These are phyloP conservation scores for Eimeria maxima DNA, from an alignment of 169 alveolate genomes.

Conservation along the genomic window DNA sequence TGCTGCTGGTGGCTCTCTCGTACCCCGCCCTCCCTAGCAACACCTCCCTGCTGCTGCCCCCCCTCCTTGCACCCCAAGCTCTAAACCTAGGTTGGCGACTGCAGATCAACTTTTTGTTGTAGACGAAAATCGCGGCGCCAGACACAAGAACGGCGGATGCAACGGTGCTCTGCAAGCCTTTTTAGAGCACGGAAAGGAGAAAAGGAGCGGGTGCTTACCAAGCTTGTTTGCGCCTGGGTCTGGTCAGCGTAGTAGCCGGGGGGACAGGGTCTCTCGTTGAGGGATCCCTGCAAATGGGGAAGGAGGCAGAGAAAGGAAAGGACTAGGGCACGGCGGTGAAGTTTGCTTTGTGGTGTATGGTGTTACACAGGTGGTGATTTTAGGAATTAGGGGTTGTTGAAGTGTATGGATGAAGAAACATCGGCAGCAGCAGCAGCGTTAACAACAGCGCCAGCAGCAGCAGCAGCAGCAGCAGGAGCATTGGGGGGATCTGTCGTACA, in stretches of 20 bases:
- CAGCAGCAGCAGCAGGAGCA: too few relatives aligned
- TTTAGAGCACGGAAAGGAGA: not conserved
- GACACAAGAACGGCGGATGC: not conserved
- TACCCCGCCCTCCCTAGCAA: not conserved
- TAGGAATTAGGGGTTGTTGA: too few relatives aligned
- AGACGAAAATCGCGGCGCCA: not conserved
- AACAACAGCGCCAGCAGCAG: too few relatives aligned
- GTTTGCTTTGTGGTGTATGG: too few relatives aligned
- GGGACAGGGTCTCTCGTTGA: conserved; percentile 53
- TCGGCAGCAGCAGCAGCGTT: too few relatives aligned
- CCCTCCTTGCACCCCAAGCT: not conserved
- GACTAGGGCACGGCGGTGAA: too few relatives aligned
- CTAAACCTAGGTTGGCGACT: not conserved
- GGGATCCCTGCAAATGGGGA: not conserved
- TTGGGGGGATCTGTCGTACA: not conserved
- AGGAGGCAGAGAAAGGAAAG: too few relatives aligned
- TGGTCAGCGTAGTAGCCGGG: conserved; percentile 2
- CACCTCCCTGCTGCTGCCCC: not conserved
- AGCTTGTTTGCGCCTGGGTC: not conserved
- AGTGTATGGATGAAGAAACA: too few relatives aligned
- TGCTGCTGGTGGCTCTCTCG: not conserved
- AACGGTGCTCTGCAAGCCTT: not conserved
- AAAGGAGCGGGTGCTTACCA: not conserved
- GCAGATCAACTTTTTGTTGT: too few relatives aligned
- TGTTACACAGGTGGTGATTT: too few relatives aligned